Conservation (phyloP, 129 eudicot species). For the Apium graveolens region DNA sequence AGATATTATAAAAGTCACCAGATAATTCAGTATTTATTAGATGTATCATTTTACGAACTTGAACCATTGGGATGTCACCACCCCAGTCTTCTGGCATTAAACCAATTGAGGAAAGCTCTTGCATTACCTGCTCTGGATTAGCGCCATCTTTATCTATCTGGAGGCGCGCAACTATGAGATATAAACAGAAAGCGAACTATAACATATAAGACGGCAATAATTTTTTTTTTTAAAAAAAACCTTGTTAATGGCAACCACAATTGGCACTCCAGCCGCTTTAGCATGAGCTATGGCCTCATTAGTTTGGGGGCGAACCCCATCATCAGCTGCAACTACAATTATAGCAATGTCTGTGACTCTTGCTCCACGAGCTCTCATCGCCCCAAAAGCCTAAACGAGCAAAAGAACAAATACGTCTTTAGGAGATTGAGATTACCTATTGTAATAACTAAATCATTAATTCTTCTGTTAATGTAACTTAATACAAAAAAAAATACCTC, state of each 20-base stretch:
- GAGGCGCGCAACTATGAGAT: background rate
- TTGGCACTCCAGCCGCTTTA: slow-evolving; percentile 91
- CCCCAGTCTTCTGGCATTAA: slow-evolving; percentile 98
- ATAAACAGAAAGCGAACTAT: background rate
- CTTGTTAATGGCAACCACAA: slow-evolving; percentile 80
- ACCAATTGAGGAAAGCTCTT: slow-evolving; percentile 83
- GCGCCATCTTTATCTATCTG: slow-evolving; percentile 98
- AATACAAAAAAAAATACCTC: slow-evolving; percentile 46
- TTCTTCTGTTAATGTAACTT: background rate
- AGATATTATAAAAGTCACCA: background rate
- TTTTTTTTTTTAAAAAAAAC: slow-evolving; percentile 37
- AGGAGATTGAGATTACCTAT: background rate
- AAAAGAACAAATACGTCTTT: background rate
- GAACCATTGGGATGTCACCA: slow-evolving; percentile 93
- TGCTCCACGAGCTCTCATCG: slow-evolving; percentile 99
- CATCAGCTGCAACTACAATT: slow-evolving; percentile 98
- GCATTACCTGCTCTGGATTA: slow-evolving; percentile 80
- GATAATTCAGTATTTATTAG: background rate
- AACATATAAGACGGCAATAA: background rate
- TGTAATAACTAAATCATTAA: background rate
- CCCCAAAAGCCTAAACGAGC: slow-evolving; percentile 83
- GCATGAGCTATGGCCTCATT: slow-evolving; percentile 98
- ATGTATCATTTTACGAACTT: slow-evolving; percentile 36
- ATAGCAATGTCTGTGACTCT: slow-evolving; percentile 96
- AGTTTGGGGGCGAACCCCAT: slow-evolving; percentile 94